A percentile compares a stretch with the other conserved stretches of the same genome.
phyloP scores from a whole-genome alignment of 2,329 filamentous ascomycete species.

The Microcyclospora pomicola region DNA sequence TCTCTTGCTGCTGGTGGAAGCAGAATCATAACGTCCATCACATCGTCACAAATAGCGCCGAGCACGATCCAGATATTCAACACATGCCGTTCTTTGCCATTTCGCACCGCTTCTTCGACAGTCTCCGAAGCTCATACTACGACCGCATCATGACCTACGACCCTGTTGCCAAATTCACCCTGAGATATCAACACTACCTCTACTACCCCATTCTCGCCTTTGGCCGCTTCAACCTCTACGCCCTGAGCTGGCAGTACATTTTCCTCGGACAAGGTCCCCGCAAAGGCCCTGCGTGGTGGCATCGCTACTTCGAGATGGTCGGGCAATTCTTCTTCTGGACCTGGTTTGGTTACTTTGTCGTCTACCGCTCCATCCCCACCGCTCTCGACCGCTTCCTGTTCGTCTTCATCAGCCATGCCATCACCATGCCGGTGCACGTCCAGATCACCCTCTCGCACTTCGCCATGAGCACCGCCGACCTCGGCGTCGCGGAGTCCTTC shows the following conservation, averaged over 20 bases:
- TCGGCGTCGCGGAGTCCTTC: conserved; percentile 52
- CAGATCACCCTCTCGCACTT: conserved; percentile 62
- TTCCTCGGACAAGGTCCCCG: conserved; percentile 40
- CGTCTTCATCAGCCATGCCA: conserved; percentile 49
- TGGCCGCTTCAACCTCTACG: conserved; percentile 59
- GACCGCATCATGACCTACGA: conserved; percentile 52
- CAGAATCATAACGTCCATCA: conserved; percentile 92
- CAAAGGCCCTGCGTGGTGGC: conserved; percentile 53
- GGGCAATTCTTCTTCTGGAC: conserved; percentile 54
- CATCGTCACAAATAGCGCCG: conserved; percentile 86
- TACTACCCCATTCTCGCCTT: conserved; percentile 54
- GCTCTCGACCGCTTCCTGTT: conserved; percentile 46
- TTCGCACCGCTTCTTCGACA: conserved; percentile 50
- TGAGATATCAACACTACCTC: conserved; percentile 49
- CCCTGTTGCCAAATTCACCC: conserved; percentile 42
- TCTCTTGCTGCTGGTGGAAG: conserved; percentile 97
- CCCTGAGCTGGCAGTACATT: conserved; percentile 53
- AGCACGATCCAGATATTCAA: conserved; percentile 89
- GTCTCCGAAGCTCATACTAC: conserved; percentile 52
- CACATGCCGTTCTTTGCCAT: conserved; percentile 58
- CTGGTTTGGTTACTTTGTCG: conserved; percentile 51
- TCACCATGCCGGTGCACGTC: conserved; percentile 55
- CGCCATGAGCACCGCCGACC: conserved; percentile 54
- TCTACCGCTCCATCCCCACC: conserved; percentile 47
- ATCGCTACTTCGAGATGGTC: conserved; percentile 50